Evolutionary conservation across 495 filamentous ascomycete species (phyloP).

Genomic region (Cercophora newfieldiana): DNA sequence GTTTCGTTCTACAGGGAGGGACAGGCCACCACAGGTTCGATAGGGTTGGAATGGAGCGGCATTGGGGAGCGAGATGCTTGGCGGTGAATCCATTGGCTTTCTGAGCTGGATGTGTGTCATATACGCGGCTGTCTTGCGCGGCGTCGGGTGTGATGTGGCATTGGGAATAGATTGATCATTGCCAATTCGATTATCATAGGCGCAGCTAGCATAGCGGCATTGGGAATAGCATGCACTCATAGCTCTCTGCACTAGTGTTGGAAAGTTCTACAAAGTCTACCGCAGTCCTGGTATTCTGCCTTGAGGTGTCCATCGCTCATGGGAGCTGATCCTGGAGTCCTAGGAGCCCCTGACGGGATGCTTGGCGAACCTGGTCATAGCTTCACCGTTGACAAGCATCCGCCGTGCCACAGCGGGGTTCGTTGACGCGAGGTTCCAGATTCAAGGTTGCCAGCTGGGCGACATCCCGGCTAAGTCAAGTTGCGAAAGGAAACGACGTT

Average conservation of each 20-base stretch:
- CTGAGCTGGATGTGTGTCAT: not conserved
- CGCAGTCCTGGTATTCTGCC: not conserved
- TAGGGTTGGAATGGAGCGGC: not conserved
- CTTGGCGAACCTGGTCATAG: conserved; percentile 3
- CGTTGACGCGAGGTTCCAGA: not conserved
- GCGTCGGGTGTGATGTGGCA: not conserved
- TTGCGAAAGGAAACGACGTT: not conserved
- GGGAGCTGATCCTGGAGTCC: not conserved
- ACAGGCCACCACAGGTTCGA: not conserved
- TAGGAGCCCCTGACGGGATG: not conserved
- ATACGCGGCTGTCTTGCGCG: not conserved
- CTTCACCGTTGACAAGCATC: not conserved
- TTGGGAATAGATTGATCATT: conserved; percentile 6
- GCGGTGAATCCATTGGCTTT: not conserved
- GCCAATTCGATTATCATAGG: not conserved
- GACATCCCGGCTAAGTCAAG: not conserved
- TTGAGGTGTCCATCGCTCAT: not conserved
- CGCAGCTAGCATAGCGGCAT: not conserved
- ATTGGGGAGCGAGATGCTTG: not conserved
- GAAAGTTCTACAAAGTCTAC: not conserved
- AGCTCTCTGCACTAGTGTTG: not conserved
- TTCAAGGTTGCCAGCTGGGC: not conserved
- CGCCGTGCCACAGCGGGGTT: not conserved
- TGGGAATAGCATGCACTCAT: not conserved
- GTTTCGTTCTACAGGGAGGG: not conserved